phyloP scores from a whole-genome alignment of 2,329 filamentous ascomycete genomes.

The Colletotrichum sp. region DNA sequence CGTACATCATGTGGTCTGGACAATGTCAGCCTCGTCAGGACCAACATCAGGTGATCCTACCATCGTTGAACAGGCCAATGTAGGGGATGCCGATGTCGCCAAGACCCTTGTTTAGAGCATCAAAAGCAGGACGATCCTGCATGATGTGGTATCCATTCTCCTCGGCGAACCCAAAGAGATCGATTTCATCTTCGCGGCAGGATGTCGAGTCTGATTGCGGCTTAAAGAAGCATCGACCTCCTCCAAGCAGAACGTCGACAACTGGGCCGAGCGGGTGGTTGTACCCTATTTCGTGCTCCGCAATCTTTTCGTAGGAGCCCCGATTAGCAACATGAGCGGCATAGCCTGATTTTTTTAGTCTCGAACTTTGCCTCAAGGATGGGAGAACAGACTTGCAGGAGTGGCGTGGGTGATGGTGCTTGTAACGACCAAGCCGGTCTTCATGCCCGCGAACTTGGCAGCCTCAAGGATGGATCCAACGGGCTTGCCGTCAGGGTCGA shows the following conservation, averaged over 20 bases:
- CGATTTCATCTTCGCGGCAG: slow-evolving; percentile 39
- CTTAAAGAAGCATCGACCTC: slow-evolving; percentile 45
- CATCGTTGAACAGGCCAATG: slow-evolving; percentile 42
- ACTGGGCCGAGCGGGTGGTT: slow-evolving; percentile 40
- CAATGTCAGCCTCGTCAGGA: not conserved
- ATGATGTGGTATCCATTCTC: slow-evolving; percentile 38
- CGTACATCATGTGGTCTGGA: slow-evolving; percentile 32
- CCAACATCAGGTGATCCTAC: not conserved
- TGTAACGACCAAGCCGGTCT: slow-evolving; percentile 46
- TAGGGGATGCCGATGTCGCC: slow-evolving; percentile 36
- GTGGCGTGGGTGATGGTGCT: slow-evolving; percentile 42
- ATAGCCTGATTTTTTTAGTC: slow-evolving; percentile 25
- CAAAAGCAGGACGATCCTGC: slow-evolving; percentile 37
- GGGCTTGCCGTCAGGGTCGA: slow-evolving; percentile 34
- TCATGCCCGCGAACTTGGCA: slow-evolving; percentile 41
- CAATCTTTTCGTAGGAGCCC: slow-evolving; percentile 38
- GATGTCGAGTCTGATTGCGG: slow-evolving; percentile 37
- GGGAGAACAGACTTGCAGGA: slow-evolving; percentile 26
- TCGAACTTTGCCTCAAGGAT: not conserved
- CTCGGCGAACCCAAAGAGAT: slow-evolving; percentile 38
- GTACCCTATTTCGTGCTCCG: slow-evolving; percentile 41
- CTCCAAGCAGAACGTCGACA: slow-evolving; percentile 44
- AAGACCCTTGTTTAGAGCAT: slow-evolving; percentile 30
- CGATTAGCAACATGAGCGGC: slow-evolving; percentile 37
- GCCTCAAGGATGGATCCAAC: slow-evolving; percentile 44